Percentiles rank a stretch among this genome's conserved stretches.
Evolutionary conservation across 179 eudicot species (phyloP).

Genomic region (Silene vulgaris): DNA sequence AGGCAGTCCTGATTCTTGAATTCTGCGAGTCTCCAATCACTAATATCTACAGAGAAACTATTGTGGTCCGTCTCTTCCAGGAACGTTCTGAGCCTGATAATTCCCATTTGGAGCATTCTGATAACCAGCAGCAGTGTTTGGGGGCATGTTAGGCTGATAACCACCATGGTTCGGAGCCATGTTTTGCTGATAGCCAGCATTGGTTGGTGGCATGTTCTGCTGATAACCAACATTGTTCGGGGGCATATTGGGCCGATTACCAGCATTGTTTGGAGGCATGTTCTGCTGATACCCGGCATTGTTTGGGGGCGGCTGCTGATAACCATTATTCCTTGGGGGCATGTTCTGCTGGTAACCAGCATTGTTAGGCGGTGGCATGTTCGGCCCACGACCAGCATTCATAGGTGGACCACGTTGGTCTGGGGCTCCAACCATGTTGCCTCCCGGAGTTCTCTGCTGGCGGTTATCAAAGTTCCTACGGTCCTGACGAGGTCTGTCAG

Average conservation of each 20-base stretch:
- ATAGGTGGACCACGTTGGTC: constrained; percentile 14
- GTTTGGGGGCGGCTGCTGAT: neutral
- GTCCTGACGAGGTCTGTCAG: constrained; percentile 47
- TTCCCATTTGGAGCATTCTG: no score
- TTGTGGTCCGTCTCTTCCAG: constrained; percentile 56
- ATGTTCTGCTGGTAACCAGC: no score
- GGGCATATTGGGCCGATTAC: constrained; percentile 26
- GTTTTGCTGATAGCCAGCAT: constrained; percentile 21
- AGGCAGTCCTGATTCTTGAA: neutral
- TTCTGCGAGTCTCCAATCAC: constrained; percentile 19
- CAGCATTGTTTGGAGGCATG: constrained; percentile 23
- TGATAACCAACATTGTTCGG: neutral
- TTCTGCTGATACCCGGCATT: constrained; percentile 26
- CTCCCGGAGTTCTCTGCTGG: constrained; percentile 34
- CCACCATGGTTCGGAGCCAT: constrained; percentile 24
- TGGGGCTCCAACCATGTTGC: constrained; percentile 22
- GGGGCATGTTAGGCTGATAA: neutral
- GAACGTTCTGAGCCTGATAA: constrained; percentile 34
- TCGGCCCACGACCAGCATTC: no score
- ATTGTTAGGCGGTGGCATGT: neutral
- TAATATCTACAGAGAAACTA: constrained; percentile 23
- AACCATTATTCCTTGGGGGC: constrained; percentile 1
- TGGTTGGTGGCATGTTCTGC: constrained; percentile 19
- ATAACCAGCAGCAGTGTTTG: no score
- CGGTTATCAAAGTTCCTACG: constrained; percentile 77